Base-by-base conservation (phyloP, 495 filamentous ascomycete genomes). In the Astrothelium macrocarpum region DNA sequence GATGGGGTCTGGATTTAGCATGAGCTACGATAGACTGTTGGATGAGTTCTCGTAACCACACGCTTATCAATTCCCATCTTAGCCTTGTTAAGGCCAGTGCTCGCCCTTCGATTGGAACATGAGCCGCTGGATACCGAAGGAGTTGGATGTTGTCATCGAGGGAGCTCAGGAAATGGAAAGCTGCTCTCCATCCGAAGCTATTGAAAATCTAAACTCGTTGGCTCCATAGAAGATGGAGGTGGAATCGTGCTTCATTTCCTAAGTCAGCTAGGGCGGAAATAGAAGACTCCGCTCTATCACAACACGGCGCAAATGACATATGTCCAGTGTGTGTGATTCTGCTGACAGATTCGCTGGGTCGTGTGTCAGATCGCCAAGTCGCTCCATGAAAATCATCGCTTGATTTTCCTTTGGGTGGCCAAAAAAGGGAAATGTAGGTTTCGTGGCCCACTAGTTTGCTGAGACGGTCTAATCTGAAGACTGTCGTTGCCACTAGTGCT, bases 151-250 rank as follows among this genome's bases (percentile, higher is more conserved):
- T 56, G n/a, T 29, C 49, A 5, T 16, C 49, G 2, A 56, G 3
- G 11, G 16, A 56, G 20, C 0, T 9, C 25, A 29, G 25, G 25
- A 56, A 56, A 5, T 0, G 16, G 25, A 7, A 4, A 56, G 2
- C 49, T 56, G 26, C 2, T 1, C 2, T n/a, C 49, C 2, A 62
- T 23, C 43, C 61, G 16, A 1, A 32, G 9, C 29, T 3, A n/a
- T 28, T 53, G 61, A 43, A 43, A 62, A 62, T 0, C 43, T 39
- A 43, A 62, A 62, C 25, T 62, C 42, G 23, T 53, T 62, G 1
- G 9, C 2, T 1, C 42, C 28, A 29, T 62, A 62, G 28, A 49
- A 62, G 32, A 53, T 31, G 1, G 28, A 18, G 14, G 12, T 31
- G 0, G 25, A 1, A n/a, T 62, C 61, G 20, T n/a, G 1, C 31